Base-by-base conservation (phyloP, 306 rosid genomes). In the Glycyrrhiza uralensis region DNA sequence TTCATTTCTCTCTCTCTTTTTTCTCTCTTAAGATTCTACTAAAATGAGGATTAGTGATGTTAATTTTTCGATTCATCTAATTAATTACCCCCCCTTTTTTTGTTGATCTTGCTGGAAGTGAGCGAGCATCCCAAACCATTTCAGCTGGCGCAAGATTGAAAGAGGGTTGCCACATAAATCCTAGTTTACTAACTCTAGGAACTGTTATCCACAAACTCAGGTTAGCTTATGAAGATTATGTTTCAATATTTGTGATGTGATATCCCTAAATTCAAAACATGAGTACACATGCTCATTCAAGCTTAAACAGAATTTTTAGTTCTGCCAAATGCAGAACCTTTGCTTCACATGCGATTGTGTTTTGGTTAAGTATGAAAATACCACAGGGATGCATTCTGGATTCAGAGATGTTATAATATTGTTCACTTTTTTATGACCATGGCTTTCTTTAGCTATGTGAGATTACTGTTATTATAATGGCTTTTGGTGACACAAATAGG, bases 121-220 rank as follows among this genome's bases (percentile, higher is more conserved):
- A 95, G 66, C 85, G 99, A 51, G 97, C 96, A 72, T 95, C 99
- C n/a, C 97, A 95, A 78, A 81, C 96, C 9, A 80, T 82, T 85
- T 90, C 99, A 65, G 97, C 97, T 30, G 99, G 99, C 14, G 23
- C 89, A 55, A 87, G 97, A 83, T 83, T 95, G 87, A 95, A 95
- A 88, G 99, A 95, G 83, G 99, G 97, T 59, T 91, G 97, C 88
- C 99, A 95, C 83, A 95, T 95, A 82, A 95, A 95, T 75, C 96
- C 96, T 57, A 95, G 99, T 82, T 85, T 95, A 78, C 85, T 95
- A 69, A 89, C 99, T 71, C 86, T 91, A 41, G 99, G 99, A 79
- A 95, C 99, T 69, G 97, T 95, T 56, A 84, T 95, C 82, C 99
- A 97, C 62, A 95, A 95, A 83, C 99, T 95, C 83, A 91, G 99